Percentiles rank a stretch among this genome's conserved stretches.
Conservation (phyloP, 805 yeast genomes). For the Candida pseudofarinosa region DNA sequence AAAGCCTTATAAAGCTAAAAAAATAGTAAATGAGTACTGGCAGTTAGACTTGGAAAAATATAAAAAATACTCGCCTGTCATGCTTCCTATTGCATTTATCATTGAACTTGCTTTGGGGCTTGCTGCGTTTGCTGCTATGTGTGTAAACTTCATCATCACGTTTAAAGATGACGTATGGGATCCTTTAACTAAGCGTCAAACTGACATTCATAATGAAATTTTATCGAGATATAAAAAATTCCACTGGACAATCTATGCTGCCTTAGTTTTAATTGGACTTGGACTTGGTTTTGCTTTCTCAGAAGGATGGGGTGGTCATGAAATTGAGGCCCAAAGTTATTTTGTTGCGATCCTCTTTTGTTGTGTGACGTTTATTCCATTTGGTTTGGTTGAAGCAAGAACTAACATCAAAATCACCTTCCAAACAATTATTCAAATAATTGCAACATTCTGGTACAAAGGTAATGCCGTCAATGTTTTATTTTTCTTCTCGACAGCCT, state of each 20-base stretch:
- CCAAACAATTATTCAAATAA: conserved; percentile 8
- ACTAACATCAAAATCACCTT: conserved; percentile 5
- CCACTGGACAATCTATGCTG: conserved; percentile 6
- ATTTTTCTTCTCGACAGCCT: conserved; percentile 9
- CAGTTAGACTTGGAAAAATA: conserved; percentile 10
- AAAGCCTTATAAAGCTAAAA: conserved; percentile 10
- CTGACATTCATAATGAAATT: conserved; percentile 8
- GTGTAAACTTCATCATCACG: conserved; percentile 5
- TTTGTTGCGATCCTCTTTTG: conserved; percentile 9
- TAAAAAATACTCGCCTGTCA: conserved; percentile 12
- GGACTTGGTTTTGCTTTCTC: conserved; percentile 9
- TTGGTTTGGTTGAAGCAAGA: conserved; percentile 9
- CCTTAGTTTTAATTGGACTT: conserved; percentile 3
- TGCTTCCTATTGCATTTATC: conserved; percentile 12
- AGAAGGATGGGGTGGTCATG: conserved; percentile 7
- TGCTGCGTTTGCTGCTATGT: conserved; percentile 11
- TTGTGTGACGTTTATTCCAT: conserved; percentile 7
- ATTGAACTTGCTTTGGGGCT: conserved; percentile 9
- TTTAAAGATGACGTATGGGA: conserved; percentile 7
- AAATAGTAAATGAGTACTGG: conserved; percentile 12
- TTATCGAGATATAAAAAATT: conserved; percentile 5
- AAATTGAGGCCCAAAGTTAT: conserved; percentile 8
- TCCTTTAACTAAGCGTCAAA: conserved; percentile 3
- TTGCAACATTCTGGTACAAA: conserved; percentile 11
- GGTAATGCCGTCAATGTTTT: conserved; percentile 10